Evolutionary conservation across 768 basidiomycete species (phyloP).

Genomic region (Lactarius indigo): DNA sequence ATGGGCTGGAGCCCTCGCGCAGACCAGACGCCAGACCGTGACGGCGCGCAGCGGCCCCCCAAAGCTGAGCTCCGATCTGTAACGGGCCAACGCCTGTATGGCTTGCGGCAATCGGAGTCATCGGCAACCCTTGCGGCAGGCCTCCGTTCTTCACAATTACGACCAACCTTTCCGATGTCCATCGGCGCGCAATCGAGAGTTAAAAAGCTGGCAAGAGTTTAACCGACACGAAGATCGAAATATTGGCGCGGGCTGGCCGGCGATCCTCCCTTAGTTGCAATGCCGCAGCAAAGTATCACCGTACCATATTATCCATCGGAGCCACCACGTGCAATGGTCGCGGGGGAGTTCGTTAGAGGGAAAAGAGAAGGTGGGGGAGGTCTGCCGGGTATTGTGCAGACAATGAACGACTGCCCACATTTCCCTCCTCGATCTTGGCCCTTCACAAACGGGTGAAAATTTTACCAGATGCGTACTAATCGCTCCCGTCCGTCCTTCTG

Average conservation of each 20-base stretch:
- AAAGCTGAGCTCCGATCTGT: neutral
- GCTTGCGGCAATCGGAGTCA: neutral
- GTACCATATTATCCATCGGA: neutral
- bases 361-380: neutral
- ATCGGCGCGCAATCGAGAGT: neutral
- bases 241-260: neutral
- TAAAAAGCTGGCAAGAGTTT: neutral
- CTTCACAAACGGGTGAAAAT: neutral
- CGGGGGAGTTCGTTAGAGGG: neutral
- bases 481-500: neutral
- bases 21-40: neutral
- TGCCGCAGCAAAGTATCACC: neutral
- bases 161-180: neutral
- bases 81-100: neutral
- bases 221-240: neutral
- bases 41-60: neutral
- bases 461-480: neutral
- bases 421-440: neutral
- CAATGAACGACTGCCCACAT: neutral
- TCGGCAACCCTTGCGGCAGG: neutral
- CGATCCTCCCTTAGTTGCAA: neutral
- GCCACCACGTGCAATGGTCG: neutral
- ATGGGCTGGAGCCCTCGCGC: neutral
- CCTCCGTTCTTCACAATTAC: neutral
- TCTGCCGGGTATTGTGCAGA: neutral